Conservation (phyloP, 1,284 basidiomycete genomes). For the Sanghuangporus sanghuang region DNA sequence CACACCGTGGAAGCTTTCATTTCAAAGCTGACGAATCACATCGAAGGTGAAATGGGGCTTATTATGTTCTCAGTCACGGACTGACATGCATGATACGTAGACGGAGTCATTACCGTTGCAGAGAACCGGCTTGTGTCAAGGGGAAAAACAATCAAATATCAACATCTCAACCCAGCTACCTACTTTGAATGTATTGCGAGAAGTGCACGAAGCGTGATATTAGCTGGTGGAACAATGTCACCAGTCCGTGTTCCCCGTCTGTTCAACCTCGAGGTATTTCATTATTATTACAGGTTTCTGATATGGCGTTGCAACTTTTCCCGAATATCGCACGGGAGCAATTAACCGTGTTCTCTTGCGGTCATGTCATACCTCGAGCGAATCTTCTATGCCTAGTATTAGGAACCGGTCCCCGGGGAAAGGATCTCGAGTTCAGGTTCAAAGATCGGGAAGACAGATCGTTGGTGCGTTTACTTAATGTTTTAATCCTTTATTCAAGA, state of each 20-base stretch:
- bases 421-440: constrained; percentile 80
- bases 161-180: constrained; percentile 91
- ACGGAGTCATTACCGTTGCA: constrained; percentile 60
- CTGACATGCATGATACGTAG: constrained; percentile 24
- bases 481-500: neutral
- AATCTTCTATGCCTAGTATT: constrained; percentile 82
- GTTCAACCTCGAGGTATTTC: neutral
- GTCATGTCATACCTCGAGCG: constrained; percentile 83
- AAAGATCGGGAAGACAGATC: constrained; percentile 66
- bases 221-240: constrained; percentile 98
- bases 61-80: neutral
- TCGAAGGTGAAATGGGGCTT: constrained; percentile 59
- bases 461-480: constrained; percentile 42
- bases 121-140: constrained; percentile 32
- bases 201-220: constrained; percentile 73
- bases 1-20: constrained; percentile 86
- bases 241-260: constrained; percentile 47
- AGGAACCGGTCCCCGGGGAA: constrained; percentile 71
- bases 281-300: constrained; percentile 65
- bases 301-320: constrained; percentile 83
- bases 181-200: constrained; percentile 82
- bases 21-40: constrained; percentile 73
- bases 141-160: constrained; percentile 77
- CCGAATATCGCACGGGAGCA: constrained; percentile 56
- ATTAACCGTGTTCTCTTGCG: constrained; percentile 82